Evolutionary conservation across 495 filamentous ascomycete genomes (phyloP).

Genomic region (Penicillium flavigenum): DNA sequence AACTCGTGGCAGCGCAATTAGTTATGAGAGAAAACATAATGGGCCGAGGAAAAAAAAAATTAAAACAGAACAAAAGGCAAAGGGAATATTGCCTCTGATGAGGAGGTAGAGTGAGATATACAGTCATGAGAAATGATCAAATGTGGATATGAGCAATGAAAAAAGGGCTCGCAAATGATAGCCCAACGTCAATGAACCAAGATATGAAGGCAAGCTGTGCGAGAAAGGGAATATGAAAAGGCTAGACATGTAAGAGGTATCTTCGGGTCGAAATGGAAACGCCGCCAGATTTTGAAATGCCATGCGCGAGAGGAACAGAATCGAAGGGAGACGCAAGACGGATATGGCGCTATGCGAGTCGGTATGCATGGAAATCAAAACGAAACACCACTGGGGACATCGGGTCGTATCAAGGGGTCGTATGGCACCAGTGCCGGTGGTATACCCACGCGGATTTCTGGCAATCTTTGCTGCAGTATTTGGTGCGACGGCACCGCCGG

Average conservation of each 20-base stretch:
- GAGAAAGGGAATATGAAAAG: slow-evolving; percentile 19
- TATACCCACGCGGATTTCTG: slow-evolving; percentile 98
- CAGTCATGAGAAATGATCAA: slow-evolving; percentile 14
- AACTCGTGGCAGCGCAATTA: slow-evolving; percentile 34
- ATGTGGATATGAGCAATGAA: slow-evolving; percentile 31
- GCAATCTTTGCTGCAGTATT: slow-evolving; percentile 99
- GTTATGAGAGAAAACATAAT: slow-evolving; percentile 15
- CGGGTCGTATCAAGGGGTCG: slow-evolving; percentile 57
- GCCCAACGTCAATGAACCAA: slow-evolving; percentile 5
- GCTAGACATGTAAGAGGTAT: slow-evolving; percentile 45
- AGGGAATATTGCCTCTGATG: slow-evolving; percentile 6
- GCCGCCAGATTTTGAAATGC: slow-evolving; percentile 47
- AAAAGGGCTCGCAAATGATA: slow-evolving; percentile 10
- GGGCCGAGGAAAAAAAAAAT: not conserved
- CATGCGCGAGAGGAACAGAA: slow-evolving; percentile 38
- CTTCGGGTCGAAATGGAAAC: slow-evolving; percentile 44
- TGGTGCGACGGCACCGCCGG: slow-evolving; percentile 91
- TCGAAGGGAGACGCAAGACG: slow-evolving; percentile 27
- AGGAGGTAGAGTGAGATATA: slow-evolving; percentile 9
- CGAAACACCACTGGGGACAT: slow-evolving; percentile 26
- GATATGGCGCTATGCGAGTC: slow-evolving; percentile 49
- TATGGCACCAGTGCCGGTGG: slow-evolving; percentile 93
- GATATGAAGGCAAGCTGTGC: slow-evolving; percentile 15
- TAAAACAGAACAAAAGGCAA: not conserved
- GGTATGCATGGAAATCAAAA: slow-evolving; percentile 46